phyloP scores from a whole-genome alignment of 257 asterid species.

The Salvia hispanica region DNA sequence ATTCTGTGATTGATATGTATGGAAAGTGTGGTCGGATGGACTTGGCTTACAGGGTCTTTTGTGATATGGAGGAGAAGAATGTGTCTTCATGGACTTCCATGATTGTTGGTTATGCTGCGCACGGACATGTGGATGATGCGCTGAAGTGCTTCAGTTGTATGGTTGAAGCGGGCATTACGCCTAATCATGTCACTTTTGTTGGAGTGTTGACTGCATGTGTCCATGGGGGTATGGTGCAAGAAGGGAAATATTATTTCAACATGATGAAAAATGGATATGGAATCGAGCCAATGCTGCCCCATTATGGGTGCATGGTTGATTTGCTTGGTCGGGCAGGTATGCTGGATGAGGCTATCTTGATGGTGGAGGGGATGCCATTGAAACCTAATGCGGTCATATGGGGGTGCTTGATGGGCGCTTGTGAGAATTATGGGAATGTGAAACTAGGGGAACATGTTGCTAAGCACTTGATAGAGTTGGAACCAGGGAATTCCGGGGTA shows the following conservation, averaged over 20 bases:
- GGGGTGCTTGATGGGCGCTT: constrained; percentile 95
- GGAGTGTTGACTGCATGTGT: constrained; percentile 92
- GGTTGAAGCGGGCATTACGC: constrained; percentile 60
- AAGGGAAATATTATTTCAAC: constrained; percentile 67
- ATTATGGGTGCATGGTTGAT: constrained; percentile 91
- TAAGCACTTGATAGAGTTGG: constrained; percentile 69
- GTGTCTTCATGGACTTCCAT: constrained; percentile 90
- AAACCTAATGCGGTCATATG: constrained; percentile 76
- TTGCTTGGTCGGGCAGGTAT: constrained; percentile 83
- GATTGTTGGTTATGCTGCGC: constrained; percentile 84
- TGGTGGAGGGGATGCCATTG: constrained; percentile 86
- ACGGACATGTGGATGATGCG: constrained; percentile 66
- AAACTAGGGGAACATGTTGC: constrained; percentile 81
- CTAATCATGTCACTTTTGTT: constrained; percentile 78
- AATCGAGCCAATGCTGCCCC: constrained; percentile 59
- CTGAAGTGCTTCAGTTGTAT: constrained; percentile 54
- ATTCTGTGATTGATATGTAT: constrained; percentile 79
- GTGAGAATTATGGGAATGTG: constrained; percentile 81
- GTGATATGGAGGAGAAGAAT: constrained; percentile 64
- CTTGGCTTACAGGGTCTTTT: constrained; percentile 62
- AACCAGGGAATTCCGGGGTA: constrained; percentile 79
- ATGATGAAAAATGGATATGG: constrained; percentile 62
- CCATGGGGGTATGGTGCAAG: constrained; percentile 80
- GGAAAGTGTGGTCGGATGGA: constrained; percentile 94
- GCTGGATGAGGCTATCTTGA: constrained; percentile 66